These are phyloP conservation scores for Gleditsia sinensis DNA, from an alignment of 306 rosid species.

Conservation along the genomic window DNA sequence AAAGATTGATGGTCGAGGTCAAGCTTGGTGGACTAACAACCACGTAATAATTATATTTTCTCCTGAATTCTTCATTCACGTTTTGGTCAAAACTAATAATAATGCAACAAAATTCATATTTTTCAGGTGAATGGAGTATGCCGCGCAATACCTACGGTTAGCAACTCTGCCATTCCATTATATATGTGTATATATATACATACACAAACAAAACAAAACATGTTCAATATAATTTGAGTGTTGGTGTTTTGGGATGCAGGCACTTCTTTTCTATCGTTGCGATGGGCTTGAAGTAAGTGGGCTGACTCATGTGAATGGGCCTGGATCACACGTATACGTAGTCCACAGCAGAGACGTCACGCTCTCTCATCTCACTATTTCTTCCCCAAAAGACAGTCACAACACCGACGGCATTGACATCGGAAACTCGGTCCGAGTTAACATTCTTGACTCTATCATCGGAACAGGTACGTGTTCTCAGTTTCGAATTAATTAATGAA, in stretches of 20 bases:
- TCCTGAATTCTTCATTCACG: too few species aligned
- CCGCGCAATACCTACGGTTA: background rate
- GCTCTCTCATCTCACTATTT: background rate
- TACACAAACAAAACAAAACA: too few species aligned
- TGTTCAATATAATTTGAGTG: too few species aligned
- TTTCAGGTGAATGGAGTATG: background rate
- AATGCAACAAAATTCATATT: background rate
- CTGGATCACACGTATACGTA: slow-evolving; percentile 14
- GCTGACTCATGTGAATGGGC: slow-evolving; percentile 35
- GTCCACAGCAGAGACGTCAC: slow-evolving; percentile 22
- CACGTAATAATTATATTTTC: too few species aligned
- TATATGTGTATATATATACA: too few species aligned
- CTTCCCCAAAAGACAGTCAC: background rate
- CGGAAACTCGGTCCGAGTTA: background rate
- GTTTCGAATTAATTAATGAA: too few species aligned
- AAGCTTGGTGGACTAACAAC: slow-evolving; percentile 29
- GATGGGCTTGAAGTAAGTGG: slow-evolving; percentile 34
- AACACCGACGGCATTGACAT: slow-evolving; percentile 43
- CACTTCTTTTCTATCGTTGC: slow-evolving; percentile 22
- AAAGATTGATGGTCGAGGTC: slow-evolving; percentile 34
- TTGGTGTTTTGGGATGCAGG: too few species aligned
- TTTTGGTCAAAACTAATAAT: too few species aligned
- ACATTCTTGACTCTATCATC: slow-evolving; percentile 14
- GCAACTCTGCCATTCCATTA: too few species aligned
- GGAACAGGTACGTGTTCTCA: slow-evolving; percentile 30